phyloP scores from a whole-genome alignment of 345 rosid genomes.

The Firmiana major region DNA sequence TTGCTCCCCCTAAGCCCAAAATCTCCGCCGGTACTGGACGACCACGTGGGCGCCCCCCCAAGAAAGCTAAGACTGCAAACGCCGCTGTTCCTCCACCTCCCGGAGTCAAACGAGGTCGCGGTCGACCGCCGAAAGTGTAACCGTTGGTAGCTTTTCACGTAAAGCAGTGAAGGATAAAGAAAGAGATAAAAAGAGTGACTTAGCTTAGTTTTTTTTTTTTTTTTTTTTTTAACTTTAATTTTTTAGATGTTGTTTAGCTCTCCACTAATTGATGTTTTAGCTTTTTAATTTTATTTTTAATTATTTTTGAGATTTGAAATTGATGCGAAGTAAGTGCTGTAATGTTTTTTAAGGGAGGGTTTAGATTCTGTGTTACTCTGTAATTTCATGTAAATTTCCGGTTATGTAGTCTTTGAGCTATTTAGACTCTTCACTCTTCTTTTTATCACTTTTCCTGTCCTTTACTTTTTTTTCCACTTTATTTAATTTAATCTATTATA shows the following conservation, averaged over 20 bases:
- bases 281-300: neutral
- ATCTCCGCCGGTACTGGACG: constrained; percentile 27
- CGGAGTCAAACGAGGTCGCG: constrained; percentile 55
- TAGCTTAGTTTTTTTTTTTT: neutral
- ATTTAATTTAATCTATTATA: neutral
- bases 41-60: constrained; percentile 77
- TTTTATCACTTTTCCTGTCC: neutral
- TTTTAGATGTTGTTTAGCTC: constrained; percentile 21
- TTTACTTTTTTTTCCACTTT: too few relatives aligned
- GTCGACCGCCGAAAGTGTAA: constrained; percentile 82
- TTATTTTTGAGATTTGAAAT: neutral
- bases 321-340: constrained; percentile 2
- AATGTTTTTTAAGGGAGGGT: neutral
- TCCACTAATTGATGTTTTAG: constrained; percentile 20
- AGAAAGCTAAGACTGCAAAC: constrained; percentile 35
- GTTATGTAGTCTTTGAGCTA: constrained; percentile 20
- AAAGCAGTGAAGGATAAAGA: neutral
- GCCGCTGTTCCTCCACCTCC: neutral
- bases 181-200: neutral
- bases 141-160: constrained; percentile 53
- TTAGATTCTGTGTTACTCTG: constrained; percentile 20
- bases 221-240: neutral
- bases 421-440: neutral
- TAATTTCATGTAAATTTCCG: constrained; percentile 41
- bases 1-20: constrained; percentile 29